These are phyloP conservation scores for Zygosaccharomyces rouxii DNA, from an alignment of 805 yeast genomes.

Conservation along the genomic window DNA sequence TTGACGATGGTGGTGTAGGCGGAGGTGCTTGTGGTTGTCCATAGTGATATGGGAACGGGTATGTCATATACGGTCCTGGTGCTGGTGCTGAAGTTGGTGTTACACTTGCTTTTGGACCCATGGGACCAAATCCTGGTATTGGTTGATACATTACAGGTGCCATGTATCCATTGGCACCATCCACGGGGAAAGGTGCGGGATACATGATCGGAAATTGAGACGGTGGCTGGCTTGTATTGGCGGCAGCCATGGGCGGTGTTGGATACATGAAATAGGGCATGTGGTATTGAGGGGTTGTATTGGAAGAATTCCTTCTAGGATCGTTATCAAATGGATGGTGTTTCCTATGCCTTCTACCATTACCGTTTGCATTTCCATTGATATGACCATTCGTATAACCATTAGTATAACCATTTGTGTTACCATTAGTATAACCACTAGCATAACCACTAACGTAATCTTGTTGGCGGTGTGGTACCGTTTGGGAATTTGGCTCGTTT, in stretches of 20 bases:
- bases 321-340: constrained; percentile 8
- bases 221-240: neutral
- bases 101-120: constrained; percentile 1
- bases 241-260: constrained; percentile 6
- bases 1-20: neutral
- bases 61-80: constrained; percentile 8
- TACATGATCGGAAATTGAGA: constrained; percentile 9
- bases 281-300: constrained; percentile 4
- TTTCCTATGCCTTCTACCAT: constrained; percentile 3
- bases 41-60: constrained; percentile 6
- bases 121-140: constrained; percentile 2
- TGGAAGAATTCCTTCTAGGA: constrained; percentile 8
- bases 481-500: constrained; percentile 12
- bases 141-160: constrained; percentile 13
- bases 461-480: constrained; percentile 3
- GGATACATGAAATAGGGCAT: constrained; percentile 19
- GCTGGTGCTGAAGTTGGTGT: constrained; percentile 2
- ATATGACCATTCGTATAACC: neutral
- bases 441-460: constrained; percentile 2
- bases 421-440: constrained; percentile 3
- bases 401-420: constrained; percentile 3
- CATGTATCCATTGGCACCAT: constrained; percentile 8
- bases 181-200: constrained; percentile 14
- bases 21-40: constrained; percentile 2
- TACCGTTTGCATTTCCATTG: constrained; percentile 4